These are phyloP conservation scores for Diplocarpon rosae DNA, from an alignment of 2,329 filamentous ascomycete genomes.

Conservation along the genomic window DNA sequence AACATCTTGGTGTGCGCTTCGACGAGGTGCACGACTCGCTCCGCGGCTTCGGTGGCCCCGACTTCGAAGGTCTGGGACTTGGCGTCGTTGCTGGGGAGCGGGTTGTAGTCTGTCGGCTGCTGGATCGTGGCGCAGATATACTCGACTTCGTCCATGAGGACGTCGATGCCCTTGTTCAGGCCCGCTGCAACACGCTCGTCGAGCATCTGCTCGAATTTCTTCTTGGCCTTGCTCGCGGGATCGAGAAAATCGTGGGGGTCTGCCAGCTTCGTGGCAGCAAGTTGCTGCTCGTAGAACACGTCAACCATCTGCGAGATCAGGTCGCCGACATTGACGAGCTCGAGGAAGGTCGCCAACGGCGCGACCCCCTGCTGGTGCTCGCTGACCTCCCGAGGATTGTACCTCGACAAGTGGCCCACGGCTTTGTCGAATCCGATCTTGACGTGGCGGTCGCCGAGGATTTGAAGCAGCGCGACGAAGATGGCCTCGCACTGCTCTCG, in stretches of 20 bases:
- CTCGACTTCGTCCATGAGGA: slow-evolving; percentile 96
- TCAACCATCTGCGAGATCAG: slow-evolving; percentile 98
- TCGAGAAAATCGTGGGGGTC: slow-evolving; percentile 94
- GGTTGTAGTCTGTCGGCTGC: slow-evolving; percentile 81
- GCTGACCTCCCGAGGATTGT: slow-evolving; percentile 76
- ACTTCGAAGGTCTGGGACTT: slow-evolving; percentile 37
- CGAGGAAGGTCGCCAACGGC: slow-evolving; percentile 88
- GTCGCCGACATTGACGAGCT: slow-evolving; percentile 95
- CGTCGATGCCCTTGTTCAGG: slow-evolving; percentile 94
- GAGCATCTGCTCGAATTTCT: slow-evolving; percentile 96
- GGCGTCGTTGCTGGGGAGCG: slow-evolving; percentile 35
- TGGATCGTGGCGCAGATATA: slow-evolving; percentile 88
- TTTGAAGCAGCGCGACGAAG: slow-evolving; percentile 73
- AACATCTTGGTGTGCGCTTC: slow-evolving; percentile 87
- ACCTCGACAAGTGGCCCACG: slow-evolving; percentile 78
- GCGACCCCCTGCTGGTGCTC: slow-evolving; percentile 65
- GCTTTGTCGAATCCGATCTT: slow-evolving; percentile 91
- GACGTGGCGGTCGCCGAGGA: slow-evolving; percentile 77
- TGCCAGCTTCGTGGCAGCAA: slow-evolving; percentile 69
- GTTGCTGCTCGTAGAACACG: slow-evolving; percentile 94
- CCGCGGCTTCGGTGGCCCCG: slow-evolving; percentile 70
- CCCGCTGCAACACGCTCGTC: slow-evolving; percentile 94
- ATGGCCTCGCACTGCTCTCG: slow-evolving; percentile 82
- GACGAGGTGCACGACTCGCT: slow-evolving; percentile 73
- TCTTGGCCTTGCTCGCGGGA: slow-evolving; percentile 86